Conservation (phyloP, 805 yeast genomes). For the Nakazawaea peltata region DNA sequence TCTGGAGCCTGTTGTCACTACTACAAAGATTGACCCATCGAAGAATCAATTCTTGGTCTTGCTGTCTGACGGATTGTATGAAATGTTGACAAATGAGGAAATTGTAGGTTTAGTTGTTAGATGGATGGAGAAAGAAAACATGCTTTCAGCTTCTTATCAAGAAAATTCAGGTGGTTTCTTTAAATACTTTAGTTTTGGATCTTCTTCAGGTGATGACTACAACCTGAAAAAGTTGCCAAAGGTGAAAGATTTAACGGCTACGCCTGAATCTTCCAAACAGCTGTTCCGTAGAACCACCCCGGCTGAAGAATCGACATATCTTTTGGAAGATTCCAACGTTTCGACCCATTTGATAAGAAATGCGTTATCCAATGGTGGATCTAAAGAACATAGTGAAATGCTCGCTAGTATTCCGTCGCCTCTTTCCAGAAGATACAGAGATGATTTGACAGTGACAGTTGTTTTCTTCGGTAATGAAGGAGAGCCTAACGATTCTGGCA, state of each 20-base stretch:
- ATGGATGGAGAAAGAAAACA: constrained; percentile 78
- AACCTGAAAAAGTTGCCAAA: constrained; percentile 48
- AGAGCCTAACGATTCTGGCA: constrained; percentile 34
- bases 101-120: constrained; percentile 86
- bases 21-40: constrained; percentile 63
- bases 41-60: constrained; percentile 81
- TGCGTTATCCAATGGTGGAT: constrained; percentile 82
- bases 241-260: constrained; percentile 53
- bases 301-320: constrained; percentile 29
- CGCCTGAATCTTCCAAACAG: constrained; percentile 55
- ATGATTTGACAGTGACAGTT: constrained; percentile 93
- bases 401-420: constrained; percentile 89
- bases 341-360: constrained; percentile 91
- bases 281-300: constrained; percentile 51
- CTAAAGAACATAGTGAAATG: constrained; percentile 81
- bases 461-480: constrained; percentile 75
- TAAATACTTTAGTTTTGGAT: not conserved
- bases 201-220: constrained; percentile 19
- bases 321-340: constrained; percentile 79
- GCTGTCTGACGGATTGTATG: constrained; percentile 93
- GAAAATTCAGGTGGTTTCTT: not conserved
- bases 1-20: constrained; percentile 88
- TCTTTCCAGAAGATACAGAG: constrained; percentile 84
- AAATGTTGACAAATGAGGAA: constrained; percentile 85
- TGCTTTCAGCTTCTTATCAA: constrained; percentile 45